phyloP scores from a whole-genome alignment of 148 eudicot species.

The Bassia scoparia region DNA sequence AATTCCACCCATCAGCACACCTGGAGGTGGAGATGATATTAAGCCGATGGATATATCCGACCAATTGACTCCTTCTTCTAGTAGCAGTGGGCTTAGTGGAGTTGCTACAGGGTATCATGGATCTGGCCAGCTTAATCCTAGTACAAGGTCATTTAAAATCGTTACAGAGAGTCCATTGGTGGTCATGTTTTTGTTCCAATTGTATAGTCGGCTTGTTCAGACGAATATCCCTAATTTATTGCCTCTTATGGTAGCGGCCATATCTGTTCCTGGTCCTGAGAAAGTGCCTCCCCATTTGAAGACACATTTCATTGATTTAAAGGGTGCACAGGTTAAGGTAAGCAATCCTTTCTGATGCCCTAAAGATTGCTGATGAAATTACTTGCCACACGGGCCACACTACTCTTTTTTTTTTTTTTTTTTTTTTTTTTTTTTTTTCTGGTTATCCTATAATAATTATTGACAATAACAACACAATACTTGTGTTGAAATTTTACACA shows the following conservation, averaged over 20 bases:
- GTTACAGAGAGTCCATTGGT: constrained; percentile 97
- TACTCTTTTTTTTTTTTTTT: too few species aligned
- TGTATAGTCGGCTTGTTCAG: constrained; percentile 92
- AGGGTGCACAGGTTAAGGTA: constrained; percentile 98
- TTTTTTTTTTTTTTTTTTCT: too few species aligned
- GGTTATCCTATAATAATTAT: too few species aligned
- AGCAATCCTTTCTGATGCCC: background rate
- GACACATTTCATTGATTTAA: constrained; percentile 77
- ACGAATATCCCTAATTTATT: constrained; percentile 85
- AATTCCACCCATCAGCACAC: constrained; percentile 37
- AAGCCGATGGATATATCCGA: constrained; percentile 80
- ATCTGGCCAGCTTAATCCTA: constrained; percentile 80
- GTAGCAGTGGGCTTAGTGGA: constrained; percentile 31
- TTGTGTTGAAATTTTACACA: too few species aligned
- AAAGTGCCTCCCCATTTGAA: constrained; percentile 86
- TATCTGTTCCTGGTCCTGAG: constrained; percentile 93
- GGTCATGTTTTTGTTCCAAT: constrained; percentile 95
- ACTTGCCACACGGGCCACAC: too few species aligned
- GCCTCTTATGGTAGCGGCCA: constrained; percentile 93
- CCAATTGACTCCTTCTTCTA: constrained; percentile 55
- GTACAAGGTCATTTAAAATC: constrained; percentile 85
- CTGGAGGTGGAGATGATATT: constrained; percentile 64
- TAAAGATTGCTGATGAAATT: background rate
- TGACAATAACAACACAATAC: too few species aligned
- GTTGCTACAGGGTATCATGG: constrained; percentile 45